These are phyloP conservation scores for Spongiforma sp. DNA, from an alignment of 1,284 basidiomycete species.

Conservation along the genomic window DNA sequence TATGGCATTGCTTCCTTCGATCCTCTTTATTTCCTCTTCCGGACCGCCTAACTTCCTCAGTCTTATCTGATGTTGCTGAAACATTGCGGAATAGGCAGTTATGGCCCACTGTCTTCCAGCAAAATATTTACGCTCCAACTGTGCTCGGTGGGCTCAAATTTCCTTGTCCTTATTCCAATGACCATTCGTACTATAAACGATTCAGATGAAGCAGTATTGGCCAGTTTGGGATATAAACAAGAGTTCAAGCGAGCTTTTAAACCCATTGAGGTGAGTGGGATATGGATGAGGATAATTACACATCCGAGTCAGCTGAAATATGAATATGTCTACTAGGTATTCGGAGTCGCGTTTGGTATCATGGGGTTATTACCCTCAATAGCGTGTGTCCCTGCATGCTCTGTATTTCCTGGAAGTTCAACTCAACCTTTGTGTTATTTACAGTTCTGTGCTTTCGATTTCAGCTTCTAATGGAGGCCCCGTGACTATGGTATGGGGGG, in stretches of 20 bases:
- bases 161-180: not conserved
- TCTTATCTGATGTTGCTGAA: no score
- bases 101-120: no score
- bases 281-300: not conserved
- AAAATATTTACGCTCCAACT: no score
- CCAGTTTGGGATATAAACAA: constrained; percentile 47
- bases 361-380: constrained; percentile 51
- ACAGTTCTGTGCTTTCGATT: constrained; percentile 46
- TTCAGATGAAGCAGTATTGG: constrained; percentile 40
- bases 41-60: no score
- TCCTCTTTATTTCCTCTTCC: no score
- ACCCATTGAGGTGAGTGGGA: constrained; percentile 24
- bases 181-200: not conserved
- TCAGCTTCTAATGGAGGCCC: constrained; percentile 52
- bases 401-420: not conserved
- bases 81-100: no score
- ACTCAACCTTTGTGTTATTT: not conserved
- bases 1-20: no score
- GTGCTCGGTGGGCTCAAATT: no score
- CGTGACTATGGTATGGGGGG: constrained; percentile 54
- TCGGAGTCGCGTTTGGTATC: constrained; percentile 43
- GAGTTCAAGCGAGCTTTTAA: constrained; percentile 44
- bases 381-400: constrained; percentile 31
- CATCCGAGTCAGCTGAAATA: no score
- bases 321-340: constrained; percentile 34